phyloP scores from a whole-genome alignment of 1,139 yeast genomes.

The Suhomyces guaymorum region DNA sequence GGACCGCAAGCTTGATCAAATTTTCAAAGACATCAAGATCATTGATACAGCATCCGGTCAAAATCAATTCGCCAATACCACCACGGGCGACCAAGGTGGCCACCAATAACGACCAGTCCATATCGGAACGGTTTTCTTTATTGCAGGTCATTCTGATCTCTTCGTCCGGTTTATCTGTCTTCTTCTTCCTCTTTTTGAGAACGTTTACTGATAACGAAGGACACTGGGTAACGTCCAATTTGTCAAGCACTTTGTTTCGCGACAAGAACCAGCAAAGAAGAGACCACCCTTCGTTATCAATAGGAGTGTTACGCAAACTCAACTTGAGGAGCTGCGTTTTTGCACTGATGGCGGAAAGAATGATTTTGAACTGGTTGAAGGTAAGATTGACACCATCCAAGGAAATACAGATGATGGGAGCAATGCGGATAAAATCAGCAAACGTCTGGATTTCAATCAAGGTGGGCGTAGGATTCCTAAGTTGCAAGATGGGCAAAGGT shows the following conservation, averaged over 20 bases:
- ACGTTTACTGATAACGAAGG: slow-evolving; percentile 60
- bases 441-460: slow-evolving; percentile 72
- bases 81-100: slow-evolving; percentile 69
- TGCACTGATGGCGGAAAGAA: slow-evolving; percentile 60
- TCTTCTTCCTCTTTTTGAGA: slow-evolving; percentile 43
- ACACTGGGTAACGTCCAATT: slow-evolving; percentile 71
- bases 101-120: slow-evolving; percentile 74
- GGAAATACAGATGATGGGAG: slow-evolving; percentile 68
- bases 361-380: slow-evolving; percentile 61
- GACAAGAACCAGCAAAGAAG: slow-evolving; percentile 69
- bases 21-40: slow-evolving; percentile 56
- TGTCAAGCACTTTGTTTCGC: slow-evolving; percentile 54
- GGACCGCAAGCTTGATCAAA: slow-evolving; percentile 56
- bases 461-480: slow-evolving; percentile 73
- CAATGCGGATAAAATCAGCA: slow-evolving; percentile 72
- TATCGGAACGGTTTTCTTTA: slow-evolving; percentile 60
- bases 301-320: slow-evolving; percentile 70
- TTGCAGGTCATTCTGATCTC: slow-evolving; percentile 59
- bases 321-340: slow-evolving; percentile 64
- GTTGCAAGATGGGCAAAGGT: slow-evolving; percentile 63
- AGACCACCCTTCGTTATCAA: slow-evolving; percentile 70
- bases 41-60: slow-evolving; percentile 71
- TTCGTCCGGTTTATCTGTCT: slow-evolving; percentile 26
- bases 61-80: slow-evolving; percentile 69
- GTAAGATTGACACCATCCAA: slow-evolving; percentile 70